Conservation (phyloP, 2,329 filamentous ascomycete genomes). For the Colletotrichum sp. region DNA sequence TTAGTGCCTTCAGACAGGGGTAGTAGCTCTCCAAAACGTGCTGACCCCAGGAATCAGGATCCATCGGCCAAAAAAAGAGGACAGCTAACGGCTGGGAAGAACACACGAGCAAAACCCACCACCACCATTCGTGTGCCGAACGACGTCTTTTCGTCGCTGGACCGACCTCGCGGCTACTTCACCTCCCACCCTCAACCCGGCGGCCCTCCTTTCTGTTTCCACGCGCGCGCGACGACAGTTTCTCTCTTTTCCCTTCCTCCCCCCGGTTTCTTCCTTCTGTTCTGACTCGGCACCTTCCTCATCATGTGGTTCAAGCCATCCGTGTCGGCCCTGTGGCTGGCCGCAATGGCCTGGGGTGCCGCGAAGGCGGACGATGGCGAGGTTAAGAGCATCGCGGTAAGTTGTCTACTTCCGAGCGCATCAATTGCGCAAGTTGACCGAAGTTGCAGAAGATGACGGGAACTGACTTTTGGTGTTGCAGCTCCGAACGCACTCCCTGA, state of each 20-base stretch:
- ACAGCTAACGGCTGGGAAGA: constrained; percentile 28
- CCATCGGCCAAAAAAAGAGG: constrained; percentile 27
- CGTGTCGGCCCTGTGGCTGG: constrained; percentile 53
- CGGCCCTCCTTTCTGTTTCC: neutral
- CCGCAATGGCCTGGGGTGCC: constrained; percentile 54
- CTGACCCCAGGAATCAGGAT: constrained; percentile 21
- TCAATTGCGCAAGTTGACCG: neutral
- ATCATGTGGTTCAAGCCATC: constrained; percentile 53
- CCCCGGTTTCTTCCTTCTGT: neutral
- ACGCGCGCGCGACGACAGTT: neutral
- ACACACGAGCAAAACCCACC: constrained; percentile 23
- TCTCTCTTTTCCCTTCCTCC: constrained; percentile 1
- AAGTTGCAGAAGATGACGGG: neutral
- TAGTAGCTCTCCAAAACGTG: constrained; percentile 20
- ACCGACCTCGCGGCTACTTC: constrained; percentile 18
- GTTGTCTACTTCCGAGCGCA: constrained; percentile 25
- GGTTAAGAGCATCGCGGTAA: constrained; percentile 56
- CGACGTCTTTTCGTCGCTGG: constrained; percentile 22
- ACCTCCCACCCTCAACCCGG: neutral
- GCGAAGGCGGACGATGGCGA: constrained; percentile 49
- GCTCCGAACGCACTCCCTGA: constrained; percentile 86
- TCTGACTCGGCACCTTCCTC: neutral
- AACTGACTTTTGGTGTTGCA: constrained; percentile 40
- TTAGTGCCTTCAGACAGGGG: constrained; percentile 18
- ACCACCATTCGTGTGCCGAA: constrained; percentile 15